phyloP scores from a whole-genome alignment of 2,329 filamentous ascomycete species.

The Diaporthe sp. region DNA sequence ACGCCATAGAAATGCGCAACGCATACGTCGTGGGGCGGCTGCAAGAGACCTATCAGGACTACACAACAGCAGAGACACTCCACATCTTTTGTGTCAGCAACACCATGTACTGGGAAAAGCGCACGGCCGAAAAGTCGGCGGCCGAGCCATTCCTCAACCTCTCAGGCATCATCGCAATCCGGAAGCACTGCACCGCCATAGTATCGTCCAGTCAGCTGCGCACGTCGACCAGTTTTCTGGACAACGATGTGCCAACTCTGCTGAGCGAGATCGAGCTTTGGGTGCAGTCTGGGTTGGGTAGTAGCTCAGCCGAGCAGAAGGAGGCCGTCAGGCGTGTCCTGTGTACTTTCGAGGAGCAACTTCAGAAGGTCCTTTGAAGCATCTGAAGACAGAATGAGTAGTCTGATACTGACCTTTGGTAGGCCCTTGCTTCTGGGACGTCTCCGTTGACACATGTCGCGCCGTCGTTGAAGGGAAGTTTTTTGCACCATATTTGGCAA shows the following conservation, averaged over 20 bases:
- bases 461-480: background rate
- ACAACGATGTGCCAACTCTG: background rate
- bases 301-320: background rate
- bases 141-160: background rate
- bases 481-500: background rate
- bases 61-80: background rate
- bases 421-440: background rate
- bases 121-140: background rate
- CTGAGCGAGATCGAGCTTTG: slow-evolving; percentile 12
- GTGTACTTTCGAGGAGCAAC: background rate
- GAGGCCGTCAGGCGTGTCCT: background rate
- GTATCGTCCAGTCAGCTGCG: background rate
- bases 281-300: background rate
- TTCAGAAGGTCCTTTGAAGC: background rate
- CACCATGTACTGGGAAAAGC: background rate
- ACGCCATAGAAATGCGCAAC: background rate
- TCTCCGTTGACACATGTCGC: background rate
- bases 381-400: background rate
- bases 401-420: background rate
- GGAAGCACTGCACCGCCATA: slow-evolving; percentile 2
- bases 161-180: background rate
- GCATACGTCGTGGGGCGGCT: background rate
- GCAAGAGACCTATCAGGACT: background rate
- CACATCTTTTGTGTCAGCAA: slow-evolving; percentile 2
- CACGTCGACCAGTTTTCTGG: background rate